Conservation (phyloP, 2,329 filamentous ascomycete species). For the Truncatella angustata region DNA sequence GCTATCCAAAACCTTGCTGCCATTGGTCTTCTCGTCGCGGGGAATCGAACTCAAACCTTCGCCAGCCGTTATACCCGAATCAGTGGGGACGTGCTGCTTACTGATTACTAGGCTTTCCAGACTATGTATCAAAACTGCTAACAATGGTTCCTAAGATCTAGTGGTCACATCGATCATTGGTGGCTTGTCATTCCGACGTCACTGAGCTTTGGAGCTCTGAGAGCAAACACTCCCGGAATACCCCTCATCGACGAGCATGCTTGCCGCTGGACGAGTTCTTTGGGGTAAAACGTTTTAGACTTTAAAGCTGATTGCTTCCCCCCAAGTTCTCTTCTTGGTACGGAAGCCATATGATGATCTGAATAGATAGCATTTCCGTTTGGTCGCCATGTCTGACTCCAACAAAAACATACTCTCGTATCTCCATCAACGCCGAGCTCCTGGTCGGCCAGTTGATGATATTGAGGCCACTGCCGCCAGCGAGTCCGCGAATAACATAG, state of each 20-base stretch:
- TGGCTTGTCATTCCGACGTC: not conserved
- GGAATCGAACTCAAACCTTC: constrained; percentile 2
- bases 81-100: not conserved
- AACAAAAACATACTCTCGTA: no score
- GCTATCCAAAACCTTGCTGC: not conserved
- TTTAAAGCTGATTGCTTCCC: constrained; percentile 1
- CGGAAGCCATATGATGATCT: not conserved
- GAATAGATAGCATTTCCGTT: not conserved
- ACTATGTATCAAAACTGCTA: no score
- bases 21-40: not conserved
- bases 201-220: not conserved
- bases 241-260: not conserved
- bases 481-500: no score
- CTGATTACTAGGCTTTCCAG: not conserved
- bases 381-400: not conserved
- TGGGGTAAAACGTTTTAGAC: not conserved
- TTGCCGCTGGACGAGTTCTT: not conserved
- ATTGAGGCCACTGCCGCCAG: no score
- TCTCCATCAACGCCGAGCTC: not conserved
- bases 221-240: not conserved
- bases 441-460: not conserved
- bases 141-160: not conserved
- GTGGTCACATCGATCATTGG: not conserved
- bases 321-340: not conserved
- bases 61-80: not conserved